Evolutionary conservation across 1,284 basidiomycete genomes (phyloP).

Genomic region (Kwoniella shivajii): DNA sequence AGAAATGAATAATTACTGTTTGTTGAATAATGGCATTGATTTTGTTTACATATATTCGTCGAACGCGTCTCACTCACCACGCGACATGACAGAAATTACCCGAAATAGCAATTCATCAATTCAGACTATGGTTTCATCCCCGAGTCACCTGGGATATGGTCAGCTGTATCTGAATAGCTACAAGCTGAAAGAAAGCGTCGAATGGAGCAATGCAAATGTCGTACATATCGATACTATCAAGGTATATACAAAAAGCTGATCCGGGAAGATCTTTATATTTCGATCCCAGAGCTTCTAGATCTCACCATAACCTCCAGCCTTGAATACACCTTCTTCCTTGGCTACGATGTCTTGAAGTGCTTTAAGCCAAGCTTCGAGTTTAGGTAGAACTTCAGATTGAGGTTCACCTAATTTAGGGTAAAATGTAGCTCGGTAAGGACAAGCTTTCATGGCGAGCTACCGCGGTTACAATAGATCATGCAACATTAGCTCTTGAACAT

Average conservation of each 20-base stretch:
- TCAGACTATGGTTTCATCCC: no score
- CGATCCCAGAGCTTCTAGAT: constrained; percentile 50
- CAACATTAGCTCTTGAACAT: no score
- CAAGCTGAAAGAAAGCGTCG: no score
- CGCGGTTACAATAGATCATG: no score
- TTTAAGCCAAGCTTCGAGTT: constrained; percentile 76
- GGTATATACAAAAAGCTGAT: no score
- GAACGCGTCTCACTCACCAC: constrained; percentile 5
- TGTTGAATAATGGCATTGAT: constrained; percentile 9
- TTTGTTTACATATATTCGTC: constrained; percentile 11
- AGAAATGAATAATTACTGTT: not conserved
- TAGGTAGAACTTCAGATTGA: constrained; percentile 67
- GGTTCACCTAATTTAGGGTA: constrained; percentile 83
- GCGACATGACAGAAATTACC: constrained; percentile 6
- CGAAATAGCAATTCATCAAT: constrained; percentile 6
- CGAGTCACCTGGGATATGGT: no score
- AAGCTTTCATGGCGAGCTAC: constrained; percentile 94
- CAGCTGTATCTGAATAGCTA: no score
- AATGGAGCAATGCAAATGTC: no score
- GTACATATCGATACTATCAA: no score
- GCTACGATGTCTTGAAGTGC: constrained; percentile 72
- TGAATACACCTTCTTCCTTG: constrained; percentile 74
- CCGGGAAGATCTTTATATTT: no score
- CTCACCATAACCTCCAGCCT: constrained; percentile 66
- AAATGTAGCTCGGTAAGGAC: constrained; percentile 87